Base-by-base conservation (phyloP, 352 stramenopile species). In the Pythium guiyangense region DNA sequence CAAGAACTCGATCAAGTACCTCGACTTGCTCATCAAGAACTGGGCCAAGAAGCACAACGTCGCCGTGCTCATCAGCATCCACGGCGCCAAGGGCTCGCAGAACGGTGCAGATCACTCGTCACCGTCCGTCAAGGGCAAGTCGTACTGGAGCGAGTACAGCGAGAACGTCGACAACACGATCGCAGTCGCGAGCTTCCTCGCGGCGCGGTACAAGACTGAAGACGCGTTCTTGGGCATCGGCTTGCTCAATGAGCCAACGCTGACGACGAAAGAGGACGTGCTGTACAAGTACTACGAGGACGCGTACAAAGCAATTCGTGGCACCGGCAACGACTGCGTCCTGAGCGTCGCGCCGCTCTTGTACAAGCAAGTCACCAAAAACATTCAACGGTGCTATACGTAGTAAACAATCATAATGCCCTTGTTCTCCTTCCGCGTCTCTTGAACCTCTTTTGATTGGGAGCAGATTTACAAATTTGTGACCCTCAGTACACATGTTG, bases 271-370 rank as follows among this genome's bases (percentile, higher is more conserved):
- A 37, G 70, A 83, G 34, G 18, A 77, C 9, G 67, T 84, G 44
- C 67, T 94, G 46, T 85, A 84, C 64, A 49, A 86, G 62, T 94
- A 94, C 64, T 94, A 90, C 58, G 49, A 88, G 34, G 65, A 74
- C 49, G 76, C 80, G 8, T 94, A 94, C 71, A 60, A 64, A n/a
- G 70, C 65, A 1, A 77, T 94, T 18, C 79, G 81, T 35, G 52
- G 50, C 2, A 73, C 73, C 0, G 69, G 59, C 12, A 89, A 75
- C 54, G 72, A 94, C 60, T 92, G 84, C 35, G 67, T 94, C 17
- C 54, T 94, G 29, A 77, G 56, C 1, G 65, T 90, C 22, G 22
- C 22, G 22, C 22, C 22, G 22, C 22, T 22, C 0, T 22, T 22
- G 22, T 22, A 22, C 22, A 22, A 22, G 22, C 22, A 22, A 22